Evolutionary conservation across 495 filamentous ascomycete genomes (phyloP), one percentile per base, ranked within the genome.

Genomic region (Aspergillus ostianus): DNA sequence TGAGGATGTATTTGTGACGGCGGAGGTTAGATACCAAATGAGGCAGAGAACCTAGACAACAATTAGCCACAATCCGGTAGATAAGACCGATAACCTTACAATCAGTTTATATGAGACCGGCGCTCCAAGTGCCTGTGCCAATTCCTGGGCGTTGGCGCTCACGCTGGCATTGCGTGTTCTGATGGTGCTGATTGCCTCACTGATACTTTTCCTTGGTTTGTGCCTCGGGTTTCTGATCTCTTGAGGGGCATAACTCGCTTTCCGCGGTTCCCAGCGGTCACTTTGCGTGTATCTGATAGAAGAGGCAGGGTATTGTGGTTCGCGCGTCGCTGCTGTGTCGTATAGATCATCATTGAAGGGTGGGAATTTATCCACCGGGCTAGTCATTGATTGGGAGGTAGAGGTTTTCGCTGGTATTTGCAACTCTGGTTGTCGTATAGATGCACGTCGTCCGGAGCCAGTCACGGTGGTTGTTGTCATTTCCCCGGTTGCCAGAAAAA

Each of bases 1-100:
- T 44, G 94, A 98, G 56, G 95, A 97, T 0, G 92, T 97, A 73
- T 98, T 99, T 58, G 94, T 96, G 61, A 97, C 77, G 53, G 94
- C 93, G 27, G 94, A 98, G 30, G 91, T 92, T 73, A 90, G 81
- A 74, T 97, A 99, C 94, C 94, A 98, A 64, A 91, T 76, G 50
- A 91, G 67, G 73, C 92, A 96, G 41, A 96, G 85, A 45, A 81
- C 72, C 92, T 96, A 71, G 26, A 15, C 36, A 61, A 17, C n/a
- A 51, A 57, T 69, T 27, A 71, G 60, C 64, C 44, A 29, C 48
- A 29, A 50, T 12, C 20, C 44, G 18, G n/a, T 48, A n/a, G 51
- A 20, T 57, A 18, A 52, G 13, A 29, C 19, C 10, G 56, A 23
- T 23, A 13, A 63, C 83, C 89, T 70, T 87, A 96, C 92, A 69